Base-by-base conservation (phyloP, 139 green algal species). In the Auxenochlorella protothecoides region DNA sequence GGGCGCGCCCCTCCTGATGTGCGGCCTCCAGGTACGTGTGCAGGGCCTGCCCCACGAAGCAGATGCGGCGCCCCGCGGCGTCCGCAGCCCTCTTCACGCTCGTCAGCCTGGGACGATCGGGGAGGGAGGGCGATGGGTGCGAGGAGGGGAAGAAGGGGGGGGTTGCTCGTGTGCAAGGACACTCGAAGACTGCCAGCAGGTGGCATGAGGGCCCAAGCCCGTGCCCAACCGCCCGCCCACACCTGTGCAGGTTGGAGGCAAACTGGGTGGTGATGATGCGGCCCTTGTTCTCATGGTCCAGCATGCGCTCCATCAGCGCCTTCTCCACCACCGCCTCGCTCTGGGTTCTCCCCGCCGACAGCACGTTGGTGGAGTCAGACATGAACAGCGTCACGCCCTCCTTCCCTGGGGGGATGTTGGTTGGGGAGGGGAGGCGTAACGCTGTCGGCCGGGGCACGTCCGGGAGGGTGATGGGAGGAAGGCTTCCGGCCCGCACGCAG, bases 351-450 rank as follows among this genome's bases (percentile, higher is more conserved):
- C 95, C 95, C 0, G 91, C 88, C 2, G 91, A 87, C 68, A 99
- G 82, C 71, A 97, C 92, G 79, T 99, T 99, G 69, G 95, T 99
- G 56, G 87, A 96, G 83, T 99, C 95, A 8, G 76, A 90, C 95
- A 99, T 99, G 80, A 98, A 91, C 53, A 97, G 81, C 9, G 84
- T 76, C 27, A 95, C 86, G 9, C 85, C 82, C 84, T 97, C 91
- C 63, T 44, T 44, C 27, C 27, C 27, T 44, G 27, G 27, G 27
- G 27, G 27, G 27, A 44, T 44, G 27, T 44, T 1, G 27, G 27
- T 44, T 44, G 27, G 27, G 27, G 27, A 44, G 27, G 27, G 27
- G 27, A 44, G 27, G 27, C 27, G 27, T 44, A 44, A 1, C 27
- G 27, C 27, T 44, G 27, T 44, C 81, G 81, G 13, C 83, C 88